phyloP scores from a whole-genome alignment of 1,139 yeast genomes.

The Tardiomyces depauwii region DNA sequence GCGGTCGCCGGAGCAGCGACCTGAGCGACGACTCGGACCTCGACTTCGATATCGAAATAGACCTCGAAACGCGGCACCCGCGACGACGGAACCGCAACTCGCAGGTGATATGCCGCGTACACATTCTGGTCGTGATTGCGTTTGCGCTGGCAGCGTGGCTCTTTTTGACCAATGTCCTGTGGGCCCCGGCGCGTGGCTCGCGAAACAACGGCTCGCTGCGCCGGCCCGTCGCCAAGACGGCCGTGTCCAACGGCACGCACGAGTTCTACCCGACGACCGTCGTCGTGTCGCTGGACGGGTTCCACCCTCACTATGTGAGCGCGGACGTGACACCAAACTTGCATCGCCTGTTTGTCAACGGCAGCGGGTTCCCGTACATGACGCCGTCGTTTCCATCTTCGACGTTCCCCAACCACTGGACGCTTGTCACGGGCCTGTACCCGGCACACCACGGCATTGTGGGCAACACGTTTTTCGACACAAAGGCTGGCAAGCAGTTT shows the following conservation, averaged over 20 bases:
- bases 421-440: conserved; percentile 71
- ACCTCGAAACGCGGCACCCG: conserved; percentile 15
- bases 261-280: conserved; percentile 67
- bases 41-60: conserved; percentile 16
- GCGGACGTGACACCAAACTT: conserved; percentile 56
- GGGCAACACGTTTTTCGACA: conserved; percentile 72
- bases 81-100: conserved; percentile 5
- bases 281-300: conserved; percentile 71
- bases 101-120: conserved; percentile 8
- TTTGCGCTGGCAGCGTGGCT: conserved; percentile 9
- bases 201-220: neutral
- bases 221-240: conserved; percentile 14
- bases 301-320: conserved; percentile 83
- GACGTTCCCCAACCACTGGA: conserved; percentile 90
- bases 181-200: neutral
- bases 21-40: conserved; percentile 13
- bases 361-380: conserved; percentile 74
- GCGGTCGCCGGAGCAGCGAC: conserved; percentile 5
- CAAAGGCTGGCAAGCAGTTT: conserved; percentile 43
- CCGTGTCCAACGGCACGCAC: conserved; percentile 57
- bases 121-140: conserved; percentile 8
- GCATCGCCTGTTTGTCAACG: conserved; percentile 42
- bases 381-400: conserved; percentile 79
- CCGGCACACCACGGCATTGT: conserved; percentile 85
- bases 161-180: conserved; percentile 10